Conservation (phyloP, 331 rosid species). For the Arachis monticola region DNA sequence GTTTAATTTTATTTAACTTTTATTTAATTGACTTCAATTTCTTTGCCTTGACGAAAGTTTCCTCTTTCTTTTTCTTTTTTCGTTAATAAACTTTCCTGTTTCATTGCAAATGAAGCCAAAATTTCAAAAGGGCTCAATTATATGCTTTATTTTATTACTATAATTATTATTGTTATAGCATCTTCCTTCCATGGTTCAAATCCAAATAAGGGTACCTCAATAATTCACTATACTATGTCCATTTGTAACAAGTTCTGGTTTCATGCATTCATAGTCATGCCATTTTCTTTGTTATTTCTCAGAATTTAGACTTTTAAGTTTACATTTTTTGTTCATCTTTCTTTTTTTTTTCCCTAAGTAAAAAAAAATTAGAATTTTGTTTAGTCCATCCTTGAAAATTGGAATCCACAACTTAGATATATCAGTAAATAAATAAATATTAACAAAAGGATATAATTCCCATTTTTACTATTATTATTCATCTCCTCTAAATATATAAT, state of each 20-base stretch:
- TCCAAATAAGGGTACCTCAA: background rate
- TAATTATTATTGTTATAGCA: background rate
- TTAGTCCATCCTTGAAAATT: conserved; percentile 5
- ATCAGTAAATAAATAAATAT: conserved; percentile 6
- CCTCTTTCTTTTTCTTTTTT: background rate
- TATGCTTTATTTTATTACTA: background rate
- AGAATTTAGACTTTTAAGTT: background rate
- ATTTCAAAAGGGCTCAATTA: background rate
- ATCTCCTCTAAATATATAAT: background rate
- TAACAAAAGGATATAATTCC: background rate
- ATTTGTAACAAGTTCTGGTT: conserved; percentile 30
- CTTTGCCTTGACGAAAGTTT: background rate
- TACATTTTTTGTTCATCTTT: conserved; percentile 9
- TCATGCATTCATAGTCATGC: background rate
- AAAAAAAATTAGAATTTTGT: conserved; percentile 28
- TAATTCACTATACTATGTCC: conserved; percentile 3
- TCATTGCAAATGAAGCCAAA: conserved; percentile 34
- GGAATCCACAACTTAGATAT: conserved; percentile 11
- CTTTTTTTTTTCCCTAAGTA: background rate
- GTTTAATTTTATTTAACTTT: background rate
- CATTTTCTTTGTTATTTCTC: conserved; percentile 18
- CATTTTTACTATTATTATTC: background rate
- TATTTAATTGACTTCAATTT: conserved; percentile 2
- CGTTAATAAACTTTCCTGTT: conserved; percentile 32
- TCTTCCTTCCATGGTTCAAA: conserved; percentile 17